Evolutionary conservation across 169 alveolate genomes (phyloP), one percentile per base, ranked within the genome.

Genomic region (Cryptosporidium ryanae): DNA sequence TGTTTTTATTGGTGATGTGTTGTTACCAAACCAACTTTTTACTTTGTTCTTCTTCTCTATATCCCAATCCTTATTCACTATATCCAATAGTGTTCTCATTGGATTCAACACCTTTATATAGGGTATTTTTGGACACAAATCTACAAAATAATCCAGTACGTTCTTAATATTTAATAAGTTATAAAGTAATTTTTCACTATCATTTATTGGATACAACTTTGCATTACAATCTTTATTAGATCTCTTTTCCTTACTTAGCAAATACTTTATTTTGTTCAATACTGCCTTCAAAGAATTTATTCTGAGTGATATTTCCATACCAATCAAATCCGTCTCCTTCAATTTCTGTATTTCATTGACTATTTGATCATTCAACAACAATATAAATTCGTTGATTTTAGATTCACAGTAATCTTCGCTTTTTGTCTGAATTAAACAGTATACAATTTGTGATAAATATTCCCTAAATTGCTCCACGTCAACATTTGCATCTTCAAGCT

Each of bases 41-140:
- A 46, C 46, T 18, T 76, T 55, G 57, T 61, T 44, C 17, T 6
- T 61, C 34, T 76, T 64, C 31, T 44, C 55, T 31, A 59, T 55
- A 4, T 32, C 59, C 87, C 87, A 76, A 27, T 76, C 65, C 23
- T 76, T 76, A 27, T 76, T 61, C 13, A 76, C 44, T 25, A 61
- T 55, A 17, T 76, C 87, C n/a, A 76, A 61, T 25, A 76, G 21
- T 3, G 70, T 76, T 46, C 87, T 76, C 7, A 76, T 17, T n/a
- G 68, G 76, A 2, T 55, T 15, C 38, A 55, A 25, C 23, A 76
- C 23, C 21, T n/a, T 59, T 34, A 59, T 76, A 34, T 43, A 76
- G 7, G 87, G 43, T 1, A 76, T 76, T 59, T 55, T 63, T 2
- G 76, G 49, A 23, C 43, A 25, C 7, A 76, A 38, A 4, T 61